These are phyloP conservation scores for Cladosporium sp. DNA, from an alignment of 2,329 filamentous ascomycete species.

Conservation along the genomic window DNA sequence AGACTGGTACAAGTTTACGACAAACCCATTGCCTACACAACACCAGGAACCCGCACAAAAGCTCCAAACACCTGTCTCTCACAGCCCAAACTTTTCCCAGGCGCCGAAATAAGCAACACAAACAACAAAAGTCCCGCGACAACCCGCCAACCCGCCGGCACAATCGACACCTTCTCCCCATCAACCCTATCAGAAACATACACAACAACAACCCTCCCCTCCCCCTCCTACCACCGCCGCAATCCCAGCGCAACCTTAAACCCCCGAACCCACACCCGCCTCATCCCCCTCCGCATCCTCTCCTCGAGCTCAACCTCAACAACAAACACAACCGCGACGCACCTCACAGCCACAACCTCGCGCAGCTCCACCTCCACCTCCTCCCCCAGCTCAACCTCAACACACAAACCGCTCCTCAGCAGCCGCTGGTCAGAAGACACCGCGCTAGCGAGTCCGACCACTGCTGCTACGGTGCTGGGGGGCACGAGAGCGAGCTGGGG, in stretches of 20 bases:
- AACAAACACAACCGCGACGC: not conserved
- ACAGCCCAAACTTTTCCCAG: not conserved
- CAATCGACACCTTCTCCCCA: not conserved
- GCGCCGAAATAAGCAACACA: too few species aligned
- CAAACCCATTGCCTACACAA: too few species aligned
- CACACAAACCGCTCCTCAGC: conserved; percentile 9
- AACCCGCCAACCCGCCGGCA: not conserved
- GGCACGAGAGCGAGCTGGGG: conserved; percentile 23
- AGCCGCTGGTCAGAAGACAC: conserved; percentile 27
- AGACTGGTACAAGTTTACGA: not conserved
- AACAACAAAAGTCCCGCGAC: not conserved
- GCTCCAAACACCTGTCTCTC: not conserved
- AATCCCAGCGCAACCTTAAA: conserved; percentile 23
- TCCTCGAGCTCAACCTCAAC: conserved; percentile 18
- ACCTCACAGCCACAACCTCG: not conserved
- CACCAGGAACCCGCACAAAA: too few species aligned
- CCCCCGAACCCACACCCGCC: conserved; percentile 15
- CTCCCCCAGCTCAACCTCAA: not conserved
- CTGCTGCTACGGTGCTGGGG: conserved; percentile 17
- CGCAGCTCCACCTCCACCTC: conserved; percentile 5
- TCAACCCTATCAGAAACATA: not conserved
- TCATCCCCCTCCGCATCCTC: conserved; percentile 22
- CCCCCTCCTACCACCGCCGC: conserved; percentile 22
- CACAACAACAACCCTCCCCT: conserved; percentile 16
- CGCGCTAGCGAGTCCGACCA: conserved; percentile 19